Percentiles rank a stretch among this genome's conserved stretches.
These are phyloP conservation scores for Leucaena leucocephala DNA, from an alignment of 306 rosid genomes.

Conservation along the genomic window DNA sequence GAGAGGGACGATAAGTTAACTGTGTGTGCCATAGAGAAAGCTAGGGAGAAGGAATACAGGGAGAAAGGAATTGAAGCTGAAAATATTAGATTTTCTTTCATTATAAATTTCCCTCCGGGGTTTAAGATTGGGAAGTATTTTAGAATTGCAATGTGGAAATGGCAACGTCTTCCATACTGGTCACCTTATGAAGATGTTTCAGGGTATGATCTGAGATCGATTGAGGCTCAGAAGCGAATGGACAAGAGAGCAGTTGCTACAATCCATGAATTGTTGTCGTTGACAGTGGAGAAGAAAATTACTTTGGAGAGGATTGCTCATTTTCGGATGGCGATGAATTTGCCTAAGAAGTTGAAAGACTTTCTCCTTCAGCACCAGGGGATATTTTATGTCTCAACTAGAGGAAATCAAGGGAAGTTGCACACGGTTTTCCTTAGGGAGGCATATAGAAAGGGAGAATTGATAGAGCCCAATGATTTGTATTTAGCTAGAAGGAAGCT, in stretches of 20 bases:
- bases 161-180: slow-evolving; percentile 93
- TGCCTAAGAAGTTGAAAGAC: slow-evolving; percentile 85
- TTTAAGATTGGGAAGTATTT: slow-evolving; percentile 86
- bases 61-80: slow-evolving; percentile 76
- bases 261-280: slow-evolving; percentile 72
- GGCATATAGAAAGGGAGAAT: slow-evolving; percentile 70
- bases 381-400: slow-evolving; percentile 78
- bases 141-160: slow-evolving; percentile 84
- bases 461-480: slow-evolving; percentile 78
- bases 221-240: slow-evolving; percentile 88
- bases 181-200: slow-evolving; percentile 84
- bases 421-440: slow-evolving; percentile 89
- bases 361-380: slow-evolving; percentile 94
- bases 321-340: slow-evolving; percentile 70
- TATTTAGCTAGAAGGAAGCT: slow-evolving; percentile 74
- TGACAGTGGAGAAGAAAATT: slow-evolving; percentile 89
- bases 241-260: slow-evolving; percentile 85
- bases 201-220: slow-evolving; percentile 79
- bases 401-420: slow-evolving; percentile 94
- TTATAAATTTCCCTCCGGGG: slow-evolving; percentile 85
- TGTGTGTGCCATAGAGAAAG: slow-evolving; percentile 68
- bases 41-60: slow-evolving; percentile 80
- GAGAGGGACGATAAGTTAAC: slow-evolving; percentile 56
- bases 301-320: slow-evolving; percentile 89
- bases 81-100: slow-evolving; percentile 72